Evolutionary conservation across 768 basidiomycete genomes (phyloP), one percentile per base, ranked within the genome.

Genomic region (Postia placenta): DNA sequence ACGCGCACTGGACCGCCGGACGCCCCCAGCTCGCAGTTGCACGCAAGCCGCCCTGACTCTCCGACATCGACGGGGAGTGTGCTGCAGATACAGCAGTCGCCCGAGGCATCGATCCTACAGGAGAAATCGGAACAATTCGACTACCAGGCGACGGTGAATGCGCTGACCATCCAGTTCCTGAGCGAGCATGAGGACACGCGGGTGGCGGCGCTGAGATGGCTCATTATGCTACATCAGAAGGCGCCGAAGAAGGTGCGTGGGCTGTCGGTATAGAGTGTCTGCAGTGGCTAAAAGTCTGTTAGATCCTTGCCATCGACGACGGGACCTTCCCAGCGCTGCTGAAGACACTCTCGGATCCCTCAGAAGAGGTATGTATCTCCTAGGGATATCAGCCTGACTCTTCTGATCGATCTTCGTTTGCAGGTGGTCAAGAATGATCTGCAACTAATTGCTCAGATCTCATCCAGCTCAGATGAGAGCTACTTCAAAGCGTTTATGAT

Each of bases 211-310:
- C 66, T 99, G 58, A 94, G 95, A 67, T 99, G 96, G 96, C 72
- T 99, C 33, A 84, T 96, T 49, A 99, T 99, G 96, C 70, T 99
- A 45, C 96, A 99, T 67, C 89, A 94, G 64, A 97, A 98, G 61
- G 92, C 93, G 11, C 96, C 96, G 0, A 90, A 86, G 69, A 95
- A 95, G 81, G 93, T 87, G 52, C 40, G 61, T 46, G 11, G 36
- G 15, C 37, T 30, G 19, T 17, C 17, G 19, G 3, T 23, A 36
- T 45, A 5, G 7, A 9, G 12, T 19, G 28, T 45, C n/a, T 5
- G 27, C 26, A 9, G 24, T 20, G 6, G 23, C 33, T 26, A 17
- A 39, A 19, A 12, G 17, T 45, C 24, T 45, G n/a, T 6, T 43
- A 97, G 94, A 95, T 96, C 53, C 71, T 98, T 38, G 87, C 92